Percentiles rank a stretch among this genome's conserved stretches.
Evolutionary conservation across 345 rosid species (phyloP).

Genomic region (Populus davidiana): DNA sequence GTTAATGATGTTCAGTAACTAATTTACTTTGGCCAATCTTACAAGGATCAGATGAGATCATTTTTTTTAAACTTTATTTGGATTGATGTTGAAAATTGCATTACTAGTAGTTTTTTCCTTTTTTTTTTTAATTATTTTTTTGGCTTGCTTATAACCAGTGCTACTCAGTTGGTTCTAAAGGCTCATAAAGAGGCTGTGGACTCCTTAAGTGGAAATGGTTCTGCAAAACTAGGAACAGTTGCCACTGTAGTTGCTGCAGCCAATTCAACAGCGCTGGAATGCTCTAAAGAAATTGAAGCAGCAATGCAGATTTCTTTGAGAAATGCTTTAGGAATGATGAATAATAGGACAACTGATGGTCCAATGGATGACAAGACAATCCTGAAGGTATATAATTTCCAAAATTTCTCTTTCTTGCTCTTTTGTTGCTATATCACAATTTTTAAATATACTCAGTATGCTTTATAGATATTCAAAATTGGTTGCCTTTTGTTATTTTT

Average conservation of each 20-base stretch:
- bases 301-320: slow-evolving; percentile 98
- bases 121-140: neutral
- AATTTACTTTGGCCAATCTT: neutral
- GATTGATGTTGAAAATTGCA: neutral
- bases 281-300: slow-evolving; percentile 95
- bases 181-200: slow-evolving; percentile 97
- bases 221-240: slow-evolving; percentile 84
- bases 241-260: slow-evolving; percentile 98
- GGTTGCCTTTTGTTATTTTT: neutral
- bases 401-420: neutral
- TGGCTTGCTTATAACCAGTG: slow-evolving; percentile 44
- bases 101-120: neutral
- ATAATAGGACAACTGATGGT: slow-evolving; percentile 60
- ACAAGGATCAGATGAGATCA: neutral
- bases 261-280: slow-evolving; percentile 88
- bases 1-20: neutral
- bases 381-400: slow-evolving; percentile 62
- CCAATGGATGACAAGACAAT: slow-evolving; percentile 93
- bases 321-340: slow-evolving; percentile 68
- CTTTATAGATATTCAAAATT: neutral
- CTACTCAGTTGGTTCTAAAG: slow-evolving; percentile 85
- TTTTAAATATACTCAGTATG: neutral
- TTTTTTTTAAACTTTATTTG: neutral
- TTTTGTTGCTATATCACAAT: neutral
- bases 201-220: slow-evolving; percentile 85